These are phyloP conservation scores for Arctostaphylos glauca DNA, from an alignment of 148 eudicot genomes.

Conservation along the genomic window DNA sequence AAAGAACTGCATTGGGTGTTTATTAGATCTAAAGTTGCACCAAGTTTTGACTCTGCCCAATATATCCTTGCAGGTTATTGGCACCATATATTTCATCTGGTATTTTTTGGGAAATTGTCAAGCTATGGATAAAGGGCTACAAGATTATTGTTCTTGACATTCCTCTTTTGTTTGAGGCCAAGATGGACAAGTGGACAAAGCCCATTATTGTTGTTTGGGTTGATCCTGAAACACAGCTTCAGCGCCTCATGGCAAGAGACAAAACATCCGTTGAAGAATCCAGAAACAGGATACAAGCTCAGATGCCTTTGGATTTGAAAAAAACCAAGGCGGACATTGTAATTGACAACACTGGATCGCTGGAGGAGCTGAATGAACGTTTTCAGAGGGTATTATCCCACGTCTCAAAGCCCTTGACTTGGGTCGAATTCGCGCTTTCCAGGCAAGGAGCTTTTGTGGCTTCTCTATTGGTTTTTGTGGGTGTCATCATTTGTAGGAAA, in stretches of 20 bases:
- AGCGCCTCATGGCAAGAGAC: slow-evolving; percentile 77
- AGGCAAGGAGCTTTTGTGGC: slow-evolving; percentile 75
- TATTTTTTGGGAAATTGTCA: slow-evolving; percentile 62
- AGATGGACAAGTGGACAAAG: slow-evolving; percentile 87
- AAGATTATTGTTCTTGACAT: slow-evolving; percentile 75
- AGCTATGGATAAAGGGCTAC: slow-evolving; percentile 82
- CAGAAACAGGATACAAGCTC: slow-evolving; percentile 72
- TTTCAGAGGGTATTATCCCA: slow-evolving; percentile 48
- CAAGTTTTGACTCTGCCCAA: neutral
- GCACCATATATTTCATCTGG: slow-evolving; percentile 81
- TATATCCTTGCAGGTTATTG: slow-evolving; percentile 51
- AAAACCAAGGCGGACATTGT: slow-evolving; percentile 73
- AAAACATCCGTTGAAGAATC: slow-evolving; percentile 69
- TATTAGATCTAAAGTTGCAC: neutral
- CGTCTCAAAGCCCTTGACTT: slow-evolving; percentile 72
- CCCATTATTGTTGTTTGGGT: slow-evolving; percentile 86
- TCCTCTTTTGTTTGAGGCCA: slow-evolving; percentile 88
- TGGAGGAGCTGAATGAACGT: slow-evolving; percentile 61
- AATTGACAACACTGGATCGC: slow-evolving; percentile 79
- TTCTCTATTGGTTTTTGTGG: slow-evolving; percentile 43
- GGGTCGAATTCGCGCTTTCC: slow-evolving; percentile 77
- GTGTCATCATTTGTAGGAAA: slow-evolving; percentile 43
- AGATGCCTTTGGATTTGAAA: slow-evolving; percentile 80
- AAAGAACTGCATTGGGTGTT: neutral
- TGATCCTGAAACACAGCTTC: slow-evolving; percentile 79